Evolutionary conservation across 345 rosid species (phyloP), one percentile per base, ranked within the genome.

Genomic region (Carallia brachiata): DNA sequence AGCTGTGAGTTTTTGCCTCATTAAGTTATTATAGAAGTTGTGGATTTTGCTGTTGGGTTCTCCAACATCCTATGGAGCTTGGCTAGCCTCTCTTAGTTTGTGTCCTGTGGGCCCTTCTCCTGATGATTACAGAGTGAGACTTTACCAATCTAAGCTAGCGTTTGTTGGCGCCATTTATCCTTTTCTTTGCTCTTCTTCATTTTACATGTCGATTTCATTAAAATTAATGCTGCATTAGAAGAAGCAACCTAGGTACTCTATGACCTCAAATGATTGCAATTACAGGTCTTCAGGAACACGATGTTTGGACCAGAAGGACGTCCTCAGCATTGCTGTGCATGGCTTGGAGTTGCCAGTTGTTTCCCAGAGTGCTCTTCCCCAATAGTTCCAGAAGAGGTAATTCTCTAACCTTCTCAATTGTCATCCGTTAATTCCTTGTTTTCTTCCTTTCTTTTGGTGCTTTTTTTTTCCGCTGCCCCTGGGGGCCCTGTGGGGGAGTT

Each of bases 231-330:
- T 27, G 34, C 60, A 61, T 61, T 8, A 28, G 23, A 59, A 60
- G 52, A 60, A 59, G 66, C 62, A 57, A 18, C 54, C 30, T 10
- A 32, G 15, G 10, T 27, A 47, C 31, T 36, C 61, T 58, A 27
- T 73, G 27, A 37, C 6, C 56, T 40, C 34, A 27, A 16, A 59
- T 75, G 56, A 75, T 60, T 78, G 56, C 70, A 74, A 61, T 79
- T 66, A 62, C 67, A 95, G 98, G 97, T 95, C 74, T 95, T 95
- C 79, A 83, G 98, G 76, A 95, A 92, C 85, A 95, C 99, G 69
- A 95, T 95, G 99, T 95, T 95, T 85, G 98, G 99, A 61, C 98
- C 98, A 70, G 99, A 95, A 84, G 99, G 99, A 71, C 96, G 98
- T 74, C 99, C 98, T 66, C 99, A 95, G 75, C 99, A 95, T 78